Base-by-base conservation (phyloP, 768 basidiomycete species). In the Boletus huronensis region DNA sequence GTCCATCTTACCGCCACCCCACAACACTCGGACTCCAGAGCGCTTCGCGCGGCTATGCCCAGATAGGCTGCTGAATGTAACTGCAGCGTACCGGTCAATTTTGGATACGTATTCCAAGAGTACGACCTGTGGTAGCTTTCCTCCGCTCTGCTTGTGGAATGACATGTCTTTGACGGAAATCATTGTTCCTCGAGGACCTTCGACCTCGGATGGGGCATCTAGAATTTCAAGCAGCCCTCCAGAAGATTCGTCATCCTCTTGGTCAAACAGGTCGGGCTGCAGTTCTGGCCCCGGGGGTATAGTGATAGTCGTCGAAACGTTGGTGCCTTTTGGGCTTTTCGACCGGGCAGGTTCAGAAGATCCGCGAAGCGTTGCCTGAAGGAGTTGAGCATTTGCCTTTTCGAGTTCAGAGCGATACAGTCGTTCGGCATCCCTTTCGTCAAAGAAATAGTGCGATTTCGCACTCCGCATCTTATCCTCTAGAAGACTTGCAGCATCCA, bases 111-210 rank as follows among this genome's bases (percentile, higher is more conserved):
- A 77, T 54, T 92, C 90, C 50, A 77, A 68, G 36, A 98, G 78
- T 5, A 92, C 69, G 16, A 67, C 73, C 69, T 89, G 94, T 10
- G 96, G 93, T 14, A 88, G 86, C 38, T 83, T 85, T 34, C 90
- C 88, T 35, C 90, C 85, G 77, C 85, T 87, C 64, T 90, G 83
- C 71, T 90, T 96, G 2, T 93, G 89, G 25, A 92, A 74, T 2
- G 82, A 66, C 85, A 98, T 87, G 55, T 93, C 84, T 26, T 85
- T 77, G 58, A 87, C 64, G 26, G 59, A 69, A 44, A 88, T 72
- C 6, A 77, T 79, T 9, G 72, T 75, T 14, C 87, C 88, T 49
- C 76, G 68, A 10, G 75, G 68, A 19, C 80, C 82, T n/a, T 78
- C 76, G 58, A 82, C 82, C n/a, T 75, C 79, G 6, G 73, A 65